phyloP scores from a whole-genome alignment of 176 grass and related monocot genomes.

The Tillandsia leiboldiana region DNA sequence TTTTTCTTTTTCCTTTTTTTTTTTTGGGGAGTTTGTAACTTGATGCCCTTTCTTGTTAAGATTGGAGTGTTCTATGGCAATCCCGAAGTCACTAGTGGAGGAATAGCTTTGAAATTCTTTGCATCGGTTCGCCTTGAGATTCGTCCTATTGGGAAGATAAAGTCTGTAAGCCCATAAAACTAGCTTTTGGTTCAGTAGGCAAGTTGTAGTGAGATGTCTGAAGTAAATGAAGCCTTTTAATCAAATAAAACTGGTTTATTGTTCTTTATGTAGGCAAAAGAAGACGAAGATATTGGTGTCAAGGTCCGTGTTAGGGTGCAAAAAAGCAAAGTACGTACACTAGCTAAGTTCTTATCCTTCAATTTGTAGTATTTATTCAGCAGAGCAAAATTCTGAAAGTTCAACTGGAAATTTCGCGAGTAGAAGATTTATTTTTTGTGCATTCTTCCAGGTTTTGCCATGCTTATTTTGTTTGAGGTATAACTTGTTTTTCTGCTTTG shows the following conservation, averaged over 20 bases:
- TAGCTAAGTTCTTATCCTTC: conserved; percentile 8
- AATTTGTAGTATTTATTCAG: conserved; percentile 3
- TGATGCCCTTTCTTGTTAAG: conserved; percentile 33
- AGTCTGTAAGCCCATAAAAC: conserved; percentile 62
- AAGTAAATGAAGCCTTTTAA: background rate
- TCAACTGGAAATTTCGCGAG: too few species aligned
- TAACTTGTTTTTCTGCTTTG: background rate
- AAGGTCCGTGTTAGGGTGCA: conserved; percentile 97
- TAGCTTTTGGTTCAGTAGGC: conserved; percentile 3
- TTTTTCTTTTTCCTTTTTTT: conserved; percentile 12
- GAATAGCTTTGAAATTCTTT: conserved; percentile 96
- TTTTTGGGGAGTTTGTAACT: conserved; percentile 14
- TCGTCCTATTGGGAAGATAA: conserved; percentile 85
- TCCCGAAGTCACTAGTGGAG: conserved; percentile 99
- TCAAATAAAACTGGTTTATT: background rate
- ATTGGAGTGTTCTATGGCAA: conserved; percentile 99
- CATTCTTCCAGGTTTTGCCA: background rate
- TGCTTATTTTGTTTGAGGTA: background rate
- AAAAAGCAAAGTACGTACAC: conserved; percentile 86
- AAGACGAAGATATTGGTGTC: conserved; percentile 94
- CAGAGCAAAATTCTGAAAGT: background rate
- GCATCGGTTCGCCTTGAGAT: conserved; percentile 98
- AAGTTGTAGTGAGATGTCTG: background rate
- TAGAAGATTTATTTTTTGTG: background rate
- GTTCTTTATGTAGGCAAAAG: conserved; percentile 49